phyloP scores from a whole-genome alignment of 2,329 filamentous ascomycete species.

The Colletotrichum siamense region DNA sequence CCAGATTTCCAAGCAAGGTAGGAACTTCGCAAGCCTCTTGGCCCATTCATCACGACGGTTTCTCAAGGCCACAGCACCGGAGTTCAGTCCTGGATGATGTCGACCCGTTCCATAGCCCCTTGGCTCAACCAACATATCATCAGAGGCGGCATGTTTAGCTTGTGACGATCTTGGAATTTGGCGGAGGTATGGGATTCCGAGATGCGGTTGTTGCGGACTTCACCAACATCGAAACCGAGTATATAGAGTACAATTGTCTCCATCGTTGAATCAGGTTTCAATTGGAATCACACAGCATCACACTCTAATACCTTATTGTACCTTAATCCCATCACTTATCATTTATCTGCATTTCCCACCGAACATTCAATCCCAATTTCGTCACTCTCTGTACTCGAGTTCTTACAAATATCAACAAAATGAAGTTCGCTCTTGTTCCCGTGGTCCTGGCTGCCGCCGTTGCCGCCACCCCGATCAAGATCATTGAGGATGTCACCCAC shows the following conservation, averaged over 20 bases:
- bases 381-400: background rate
- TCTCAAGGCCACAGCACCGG: background rate
- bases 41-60: constrained; percentile 8
- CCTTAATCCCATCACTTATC: fast-evolving
- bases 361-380: fast-evolving
- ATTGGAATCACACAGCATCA: background rate
- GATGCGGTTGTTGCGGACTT: background rate
- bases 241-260: background rate
- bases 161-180: background rate
- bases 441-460: background rate
- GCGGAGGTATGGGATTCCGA: background rate
- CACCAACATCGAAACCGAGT: background rate
- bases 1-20: background rate
- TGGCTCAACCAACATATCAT: constrained; percentile 2
- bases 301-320: background rate
- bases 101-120: background rate
- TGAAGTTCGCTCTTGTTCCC: constrained; percentile 7
- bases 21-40: background rate
- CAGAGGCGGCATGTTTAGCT: background rate
- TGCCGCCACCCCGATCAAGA: background rate
- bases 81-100: background rate
- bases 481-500: background rate
- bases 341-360: background rate
- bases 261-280: background rate
- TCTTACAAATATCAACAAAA: background rate